A percentile compares a stretch with the other conserved stretches of the same genome.
Evolutionary conservation across 495 filamentous ascomycete genomes (phyloP).

Genomic region (Talaromyces trachyspermus): DNA sequence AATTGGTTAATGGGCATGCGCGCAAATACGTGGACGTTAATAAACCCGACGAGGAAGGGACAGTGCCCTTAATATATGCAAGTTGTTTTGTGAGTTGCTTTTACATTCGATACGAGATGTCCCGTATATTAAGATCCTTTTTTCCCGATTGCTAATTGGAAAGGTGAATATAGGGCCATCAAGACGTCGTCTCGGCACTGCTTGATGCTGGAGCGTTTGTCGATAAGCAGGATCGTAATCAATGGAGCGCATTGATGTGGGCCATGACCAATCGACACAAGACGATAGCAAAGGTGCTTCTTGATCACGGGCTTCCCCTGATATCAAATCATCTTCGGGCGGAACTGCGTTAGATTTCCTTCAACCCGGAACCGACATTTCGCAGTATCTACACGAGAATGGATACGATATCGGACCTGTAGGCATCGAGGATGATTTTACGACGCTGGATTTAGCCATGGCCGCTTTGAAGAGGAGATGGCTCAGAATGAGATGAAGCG

Average conservation of each 20-base stretch:
- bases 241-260: slow-evolving; percentile 99
- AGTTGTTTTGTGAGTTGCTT: slow-evolving; percentile 74
- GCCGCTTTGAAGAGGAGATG: slow-evolving; percentile 93
- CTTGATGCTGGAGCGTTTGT: slow-evolving; percentile 84
- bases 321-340: slow-evolving; percentile 87
- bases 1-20: slow-evolving; percentile 68
- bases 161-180: slow-evolving; percentile 62
- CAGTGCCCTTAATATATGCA: slow-evolving; percentile 90
- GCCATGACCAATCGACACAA: slow-evolving; percentile 99
- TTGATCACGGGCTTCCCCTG: slow-evolving; percentile 95
- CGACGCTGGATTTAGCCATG: slow-evolving; percentile 83
- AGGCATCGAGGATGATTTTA: slow-evolving; percentile 92
- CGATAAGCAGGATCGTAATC: slow-evolving; percentile 88
- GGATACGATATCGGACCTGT: slow-evolving; percentile 84
- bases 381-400: slow-evolving; percentile 85
- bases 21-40: slow-evolving; percentile 80
- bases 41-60: slow-evolving; percentile 88
- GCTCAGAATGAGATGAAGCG: slow-evolving; percentile 93
- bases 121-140: no score
- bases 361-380: slow-evolving; percentile 90
- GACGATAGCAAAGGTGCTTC: slow-evolving; percentile 79
- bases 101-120: not conserved
- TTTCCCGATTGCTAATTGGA: slow-evolving; percentile 16
- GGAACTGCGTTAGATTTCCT: slow-evolving; percentile 97
- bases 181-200: slow-evolving; percentile 77